Base-by-base conservation (phyloP, 2,329 filamentous ascomycete genomes). In the Fusarium graminum region DNA sequence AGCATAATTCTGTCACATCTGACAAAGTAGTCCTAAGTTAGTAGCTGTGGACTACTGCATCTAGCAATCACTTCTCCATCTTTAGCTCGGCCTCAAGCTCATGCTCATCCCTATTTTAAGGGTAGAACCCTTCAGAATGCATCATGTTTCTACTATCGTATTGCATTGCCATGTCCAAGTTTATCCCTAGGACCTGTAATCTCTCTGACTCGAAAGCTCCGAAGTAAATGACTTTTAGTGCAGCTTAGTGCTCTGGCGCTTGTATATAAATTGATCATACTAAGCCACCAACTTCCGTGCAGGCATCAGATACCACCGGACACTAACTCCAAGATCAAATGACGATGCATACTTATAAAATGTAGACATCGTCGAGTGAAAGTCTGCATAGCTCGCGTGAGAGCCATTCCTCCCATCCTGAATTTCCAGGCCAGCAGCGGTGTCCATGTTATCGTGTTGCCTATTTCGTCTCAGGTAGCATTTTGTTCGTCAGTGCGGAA, bases 201-300 rank as follows among this genome's bases (percentile, higher is more conserved):
- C 32, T 30, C 39, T 49, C 62, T 70, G 68, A 70, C 68, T 70
- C 68, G 52, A 52, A 55, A 66, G 19, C 38, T 42, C 25, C 53
- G 41, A 46, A 58, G 55, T 56, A 46, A 25, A 46, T 57, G 52
- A 28, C 40, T 14, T 34, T 47, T 70, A 70, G 68, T 50, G 34
- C 34, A 36, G 10, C 9, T n/a, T 36, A 36, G 65, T 49, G 59
- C 25, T 51, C 51, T 51, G 40, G 36, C 32, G 45, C 49, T 51
- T 36, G 29, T 40, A 38, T 38, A 36, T 10, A 29, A 53, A 64
- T 16, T 17, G 42, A 29, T 42, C 43, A 40, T 40, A 34, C 13
- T 43, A 56, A 65, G 53, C 45, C 63, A 60, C 53, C 47, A 60
- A 47, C 50, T 58, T 22, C 52, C 29, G n/a, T 38, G 28, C 36